Evolutionary conservation across 306 rosid genomes (phyloP).

Genomic region (Quercus variabilis): DNA sequence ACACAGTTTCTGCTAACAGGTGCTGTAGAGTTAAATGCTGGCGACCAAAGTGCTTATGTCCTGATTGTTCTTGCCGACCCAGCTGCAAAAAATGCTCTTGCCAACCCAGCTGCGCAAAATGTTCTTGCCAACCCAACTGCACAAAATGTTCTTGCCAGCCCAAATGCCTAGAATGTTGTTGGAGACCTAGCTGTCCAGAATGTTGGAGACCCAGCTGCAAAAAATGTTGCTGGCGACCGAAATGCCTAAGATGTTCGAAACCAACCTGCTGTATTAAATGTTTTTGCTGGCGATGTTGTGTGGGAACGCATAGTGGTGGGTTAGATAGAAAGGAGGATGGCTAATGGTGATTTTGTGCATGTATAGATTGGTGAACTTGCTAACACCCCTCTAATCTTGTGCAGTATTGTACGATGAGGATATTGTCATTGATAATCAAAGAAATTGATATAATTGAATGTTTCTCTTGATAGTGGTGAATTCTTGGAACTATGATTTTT

Average conservation of each 20-base stretch:
- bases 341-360: conserved; percentile 31
- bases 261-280: conserved; percentile 39
- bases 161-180: conserved; percentile 24
- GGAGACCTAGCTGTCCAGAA: conserved; percentile 25
- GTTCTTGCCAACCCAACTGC: conserved; percentile 44
- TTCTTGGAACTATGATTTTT: conserved; percentile 14
- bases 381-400: conserved; percentile 46
- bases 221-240: conserved; percentile 34
- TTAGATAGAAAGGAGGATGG: conserved; percentile 36
- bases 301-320: conserved; percentile 39
- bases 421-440: conserved; percentile 32
- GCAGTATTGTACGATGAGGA: conserved; percentile 43
- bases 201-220: conserved; percentile 41
- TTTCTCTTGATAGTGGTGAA: conserved; percentile 14
- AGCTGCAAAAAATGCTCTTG: conserved; percentile 14
- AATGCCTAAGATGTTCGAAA: conserved; percentile 36
- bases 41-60: conserved; percentile 29
- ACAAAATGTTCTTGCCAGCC: conserved; percentile 35
- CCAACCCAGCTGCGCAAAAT: conserved; percentile 23
- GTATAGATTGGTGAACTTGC: conserved; percentile 50
- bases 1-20: conserved; percentile 6
- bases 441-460: conserved; percentile 26
- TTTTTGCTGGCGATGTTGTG: conserved; percentile 54
- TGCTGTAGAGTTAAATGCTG: conserved; percentile 45
- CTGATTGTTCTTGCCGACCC: conserved; percentile 23